Evolutionary conservation across 208 protist species (phyloP), one percentile per base, ranked within the genome.

Genomic region (Porcisia hertigi): DNA sequence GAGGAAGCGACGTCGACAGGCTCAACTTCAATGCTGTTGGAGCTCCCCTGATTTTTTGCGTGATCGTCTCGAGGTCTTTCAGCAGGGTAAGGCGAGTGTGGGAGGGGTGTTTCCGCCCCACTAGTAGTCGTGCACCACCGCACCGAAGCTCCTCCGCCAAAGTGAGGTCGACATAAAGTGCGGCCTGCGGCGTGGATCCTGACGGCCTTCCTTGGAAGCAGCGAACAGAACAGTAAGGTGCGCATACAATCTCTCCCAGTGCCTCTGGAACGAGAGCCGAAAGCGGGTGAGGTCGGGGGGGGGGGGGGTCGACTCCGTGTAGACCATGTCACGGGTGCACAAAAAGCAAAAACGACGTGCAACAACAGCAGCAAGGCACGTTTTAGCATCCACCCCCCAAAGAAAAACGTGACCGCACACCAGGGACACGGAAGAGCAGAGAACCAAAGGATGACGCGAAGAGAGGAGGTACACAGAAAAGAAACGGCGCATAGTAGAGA

Each of bases 121-220:
- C 41, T n/a, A 18, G 63, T 67, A 47, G 63, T 67, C 25, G 63
- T 8, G 41, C 63, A 52, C 63, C 63, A 67, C 11, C 63, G 63
- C 41, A 34, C 23, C 23, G 63, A 34, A 2, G 23, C 34, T 30
- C 18, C 39, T 12, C 23, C 63, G 16, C 34, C 63, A 67, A 49
- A 52, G 63, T 52, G 63, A 30, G 30, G 41, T 25, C 41, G 23
- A 49, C 20, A 67, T 25, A 67, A 1, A 14, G 20, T 18, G 18
- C 63, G 39, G 41, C 25, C 63, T 1, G 39, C 41, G 41, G 47
- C 39, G 20, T 36, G 25, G 63, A 20, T 14, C 41, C 1, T 52
- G 11, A 20, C 18, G 1, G 23, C 41, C 63, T 52, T 14, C 23
- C 41, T 25, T 6, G 41, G 23, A 43, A 67, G 41, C 39, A 67